Conservation (phyloP, 2,329 filamentous ascomycete genomes). For the Didymosphaeria variabile region DNA sequence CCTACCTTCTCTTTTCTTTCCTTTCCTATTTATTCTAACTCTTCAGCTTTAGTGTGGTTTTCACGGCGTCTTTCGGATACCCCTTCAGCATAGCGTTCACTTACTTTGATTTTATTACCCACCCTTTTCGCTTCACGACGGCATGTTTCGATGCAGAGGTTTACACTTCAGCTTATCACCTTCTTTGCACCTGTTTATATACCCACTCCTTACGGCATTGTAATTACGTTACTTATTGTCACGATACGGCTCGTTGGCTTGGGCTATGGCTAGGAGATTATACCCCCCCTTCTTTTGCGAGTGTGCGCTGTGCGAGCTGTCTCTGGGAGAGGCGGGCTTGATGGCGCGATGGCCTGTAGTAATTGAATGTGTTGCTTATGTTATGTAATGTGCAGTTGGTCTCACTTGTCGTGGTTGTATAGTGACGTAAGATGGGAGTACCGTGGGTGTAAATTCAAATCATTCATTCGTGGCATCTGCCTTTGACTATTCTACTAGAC, state of each 20-base stretch:
- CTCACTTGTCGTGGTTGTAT: too few species aligned
- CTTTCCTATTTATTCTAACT: neutral
- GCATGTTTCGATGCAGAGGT: neutral
- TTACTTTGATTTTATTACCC: neutral
- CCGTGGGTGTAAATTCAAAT: neutral
- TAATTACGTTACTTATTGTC: neutral
- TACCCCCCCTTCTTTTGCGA: conserved; percentile 9
- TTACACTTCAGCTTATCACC: neutral
- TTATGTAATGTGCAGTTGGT: neutral
- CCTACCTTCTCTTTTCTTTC: too few species aligned
- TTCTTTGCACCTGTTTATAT: conserved; percentile 12
- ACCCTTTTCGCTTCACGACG: neutral
- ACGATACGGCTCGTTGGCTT: conserved; percentile 3
- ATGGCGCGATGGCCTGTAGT: neutral
- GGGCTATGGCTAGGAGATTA: conserved; percentile 2
- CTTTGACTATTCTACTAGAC: neutral
- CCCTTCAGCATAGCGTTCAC: neutral
- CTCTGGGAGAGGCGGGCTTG: neutral
- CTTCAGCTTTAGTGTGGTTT: neutral
- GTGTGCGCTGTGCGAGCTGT: neutral
- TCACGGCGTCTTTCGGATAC: neutral
- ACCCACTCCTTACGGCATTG: conserved; percentile 10
- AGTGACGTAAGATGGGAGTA: too few species aligned
- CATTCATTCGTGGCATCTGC: neutral
- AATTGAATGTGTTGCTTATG: neutral